Percentiles rank a stretch among this genome's conserved stretches.
phyloP scores from a whole-genome alignment of 2,329 filamentous ascomycete genomes.

The Neurospora sp. region DNA sequence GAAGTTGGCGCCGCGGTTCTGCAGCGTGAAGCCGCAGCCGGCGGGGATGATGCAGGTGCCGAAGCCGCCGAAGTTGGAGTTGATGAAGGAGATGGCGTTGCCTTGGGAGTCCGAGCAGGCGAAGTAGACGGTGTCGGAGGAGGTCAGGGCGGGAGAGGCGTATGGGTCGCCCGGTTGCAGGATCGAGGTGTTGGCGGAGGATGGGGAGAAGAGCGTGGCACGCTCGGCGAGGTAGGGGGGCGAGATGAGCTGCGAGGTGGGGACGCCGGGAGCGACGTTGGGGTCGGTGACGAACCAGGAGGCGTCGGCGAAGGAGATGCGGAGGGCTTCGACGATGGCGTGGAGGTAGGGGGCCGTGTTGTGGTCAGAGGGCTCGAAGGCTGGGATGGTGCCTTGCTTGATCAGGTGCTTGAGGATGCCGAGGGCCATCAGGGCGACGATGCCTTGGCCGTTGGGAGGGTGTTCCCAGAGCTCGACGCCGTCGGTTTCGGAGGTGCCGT shows the following conservation, averaged over 20 bases:
- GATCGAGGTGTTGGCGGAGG: constrained; percentile 54
- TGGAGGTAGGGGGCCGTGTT: constrained; percentile 78
- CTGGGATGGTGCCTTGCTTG: constrained; percentile 60
- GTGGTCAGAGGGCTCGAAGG: constrained; percentile 61
- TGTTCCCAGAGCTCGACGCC: constrained; percentile 90
- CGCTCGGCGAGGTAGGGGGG: constrained; percentile 66
- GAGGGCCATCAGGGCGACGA: constrained; percentile 87
- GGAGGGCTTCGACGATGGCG: constrained; percentile 75
- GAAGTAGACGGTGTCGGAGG: constrained; percentile 93
- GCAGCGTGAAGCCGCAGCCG: constrained; percentile 84
- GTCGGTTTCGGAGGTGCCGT: constrained; percentile 34
- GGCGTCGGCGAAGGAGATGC: constrained; percentile 83
- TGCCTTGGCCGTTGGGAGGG: constrained; percentile 90
- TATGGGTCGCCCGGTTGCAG: constrained; percentile 56
- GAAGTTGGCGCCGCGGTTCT: constrained; percentile 89
- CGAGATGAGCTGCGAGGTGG: constrained; percentile 58
- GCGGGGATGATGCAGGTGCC: constrained; percentile 77
- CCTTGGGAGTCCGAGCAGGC: constrained; percentile 69
- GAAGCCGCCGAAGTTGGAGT: constrained; percentile 85
- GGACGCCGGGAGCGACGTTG: constrained; percentile 53
- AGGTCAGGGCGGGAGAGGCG: constrained; percentile 62
- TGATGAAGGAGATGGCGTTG: constrained; percentile 94
- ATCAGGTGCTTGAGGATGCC: constrained; percentile 86
- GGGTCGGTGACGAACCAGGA: constrained; percentile 88
- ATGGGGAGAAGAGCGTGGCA: constrained; percentile 45